Evolutionary conservation across 345 rosid species (phyloP).

Genomic region (Linum trigynum): DNA sequence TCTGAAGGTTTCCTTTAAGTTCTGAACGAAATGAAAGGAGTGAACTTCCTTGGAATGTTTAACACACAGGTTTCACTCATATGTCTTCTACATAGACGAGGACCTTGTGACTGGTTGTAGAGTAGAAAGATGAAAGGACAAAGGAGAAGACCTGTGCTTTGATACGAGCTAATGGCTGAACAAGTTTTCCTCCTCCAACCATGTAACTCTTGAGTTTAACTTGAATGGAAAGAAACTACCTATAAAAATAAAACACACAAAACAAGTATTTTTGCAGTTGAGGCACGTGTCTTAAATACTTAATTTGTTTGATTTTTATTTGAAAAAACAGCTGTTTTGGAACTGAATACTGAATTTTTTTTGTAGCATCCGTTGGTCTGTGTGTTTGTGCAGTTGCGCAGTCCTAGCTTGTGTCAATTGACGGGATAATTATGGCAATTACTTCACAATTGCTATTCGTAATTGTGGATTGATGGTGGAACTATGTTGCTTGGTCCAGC

Average conservation of each 20-base stretch:
- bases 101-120: not conserved
- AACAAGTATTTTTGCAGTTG: not conserved
- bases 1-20: no score
- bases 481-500: not conserved
- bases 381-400: no score
- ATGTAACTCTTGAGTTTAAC: not conserved
- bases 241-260: no score
- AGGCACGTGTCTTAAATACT: not conserved
- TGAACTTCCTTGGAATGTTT: no score
- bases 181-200: not conserved
- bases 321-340: not conserved
- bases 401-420: no score
- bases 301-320: not conserved
- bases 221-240: not conserved
- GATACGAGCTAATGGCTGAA: not conserved
- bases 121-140: not conserved
- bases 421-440: no score
- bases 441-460: no score
- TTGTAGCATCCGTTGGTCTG: no score
- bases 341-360: not conserved
- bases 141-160: not conserved
- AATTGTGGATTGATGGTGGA: not conserved
- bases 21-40: no score
- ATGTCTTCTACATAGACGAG: no score
- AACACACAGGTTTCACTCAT: no score